Base-by-base conservation (phyloP, 1,284 basidiomycete species). In the Xerocomus minutiporus region DNA sequence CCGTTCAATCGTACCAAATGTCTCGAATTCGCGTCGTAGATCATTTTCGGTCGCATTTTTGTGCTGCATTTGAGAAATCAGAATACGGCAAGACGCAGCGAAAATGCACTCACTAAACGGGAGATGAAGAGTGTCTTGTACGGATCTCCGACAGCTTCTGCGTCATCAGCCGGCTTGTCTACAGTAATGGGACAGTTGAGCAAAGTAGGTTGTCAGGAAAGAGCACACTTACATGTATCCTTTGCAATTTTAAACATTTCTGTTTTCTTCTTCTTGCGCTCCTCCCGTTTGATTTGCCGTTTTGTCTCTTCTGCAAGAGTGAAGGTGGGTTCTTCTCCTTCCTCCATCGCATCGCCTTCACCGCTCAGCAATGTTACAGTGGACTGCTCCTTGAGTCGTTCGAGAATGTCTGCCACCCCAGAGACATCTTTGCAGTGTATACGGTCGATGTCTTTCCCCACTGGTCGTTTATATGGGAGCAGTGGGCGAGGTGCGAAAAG, bases 81-180 rank as follows among this genome's bases (percentile, higher is more conserved):
- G 70, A 64, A 52, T 31, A 67, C 61, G 35, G 25, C 17, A 39
- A 51, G 23, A 29, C 8, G 29, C 20, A 48, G 32, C 35, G 20
- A 39, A 50, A 28, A 52, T 32, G 36, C 50, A 71, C 80, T 47
- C 67, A 93, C 92, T 66, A 99, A 74, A 57, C 95, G 85, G 26
- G 94, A 90, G 56, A 99, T 92, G 72, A 99, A 99, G 9, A 99
- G 77, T 0, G 97, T 99, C 71, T 98, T 98, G 76, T 98, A 99
- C 4, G 97, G 96, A 66, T 99, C 97, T 1, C 97, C 95, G 31
- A 87, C 78, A n/a, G 93, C 95, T 66, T 97, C 84, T n/a, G 87
- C 57, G 64, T 99, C 95, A 45, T 94, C 88, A 34, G 87, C 78
- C 9, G 96, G 96, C 68, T 93, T 91, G 73, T 95, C 94, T 93